Base-by-base conservation (phyloP, 192 early-diverging fungal species). In the Radiomyces spectabilis region DNA sequence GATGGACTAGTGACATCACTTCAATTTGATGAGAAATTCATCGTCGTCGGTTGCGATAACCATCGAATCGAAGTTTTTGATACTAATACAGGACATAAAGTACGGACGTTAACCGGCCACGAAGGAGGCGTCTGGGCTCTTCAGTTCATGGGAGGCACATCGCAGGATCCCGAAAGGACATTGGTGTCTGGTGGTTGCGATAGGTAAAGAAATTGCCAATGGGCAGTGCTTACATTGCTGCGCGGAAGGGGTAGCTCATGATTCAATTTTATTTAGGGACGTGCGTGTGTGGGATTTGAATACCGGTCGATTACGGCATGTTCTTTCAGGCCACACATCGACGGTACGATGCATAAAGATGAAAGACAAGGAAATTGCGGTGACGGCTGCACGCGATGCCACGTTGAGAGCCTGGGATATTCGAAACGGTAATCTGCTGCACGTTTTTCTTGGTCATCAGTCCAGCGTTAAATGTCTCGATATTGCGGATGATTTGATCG, bases 81-180 rank as follows among this genome's bases (percentile, higher is more conserved):
- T 69, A 87, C 88, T 16, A 73, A 65, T 3, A 87, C 88, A 2
- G 95, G 92, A 10, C 68, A 74, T 10, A 63, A 85, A 21, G 61
- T 85, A 24, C 73, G 87, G 56, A 84, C 83, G 22, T 72, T 99
- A 9, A 77, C 77, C 34, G 95, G 97, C 15, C 88, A 93, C 63
- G 83, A 88, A 45, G 95, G 95, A 33, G 97, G 97, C 27, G 95
- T 99, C 12, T 99, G 97, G 97, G 94, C 95, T 15, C 71, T 99
- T 41, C 87, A 95, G 57, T 94, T 70, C 32, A 70, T 65, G 19
- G 61, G 61, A 24, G 64, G 64, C 34, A 27, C 22, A 13, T 51
- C 55, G 26, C 51, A 55, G 39, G 61, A 72, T 47, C 79, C 73
- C 47, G 79, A 85, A 15, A 65, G 82, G 40, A 80, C 88, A 1